These are phyloP conservation scores for Claviceps digitariae DNA, from an alignment of 2,329 filamentous ascomycete genomes.

Conservation along the genomic window DNA sequence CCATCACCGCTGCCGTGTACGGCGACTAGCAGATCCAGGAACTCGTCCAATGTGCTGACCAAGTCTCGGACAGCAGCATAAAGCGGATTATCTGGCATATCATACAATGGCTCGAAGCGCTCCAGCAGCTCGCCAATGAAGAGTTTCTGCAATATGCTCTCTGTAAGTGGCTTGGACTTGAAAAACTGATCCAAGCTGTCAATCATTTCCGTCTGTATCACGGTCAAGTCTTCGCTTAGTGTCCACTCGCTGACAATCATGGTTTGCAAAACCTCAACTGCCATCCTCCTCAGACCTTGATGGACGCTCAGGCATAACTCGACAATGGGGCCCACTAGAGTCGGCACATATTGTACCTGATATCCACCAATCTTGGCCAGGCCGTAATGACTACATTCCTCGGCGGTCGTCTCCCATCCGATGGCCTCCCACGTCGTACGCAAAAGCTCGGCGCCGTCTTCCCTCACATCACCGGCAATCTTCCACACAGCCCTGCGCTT, in stretches of 20 bases:
- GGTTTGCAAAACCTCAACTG: slow-evolving; percentile 84
- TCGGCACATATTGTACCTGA: slow-evolving; percentile 94
- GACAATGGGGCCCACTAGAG: slow-evolving; percentile 79
- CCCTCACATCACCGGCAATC: slow-evolving; percentile 90
- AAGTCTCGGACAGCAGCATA: slow-evolving; percentile 65
- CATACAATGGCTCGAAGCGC: slow-evolving; percentile 59
- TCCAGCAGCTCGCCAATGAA: slow-evolving; percentile 78
- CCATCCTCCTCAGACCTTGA: slow-evolving; percentile 76
- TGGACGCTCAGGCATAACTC: slow-evolving; percentile 93
- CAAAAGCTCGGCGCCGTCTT: slow-evolving; percentile 77
- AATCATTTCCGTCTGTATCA: slow-evolving; percentile 93
- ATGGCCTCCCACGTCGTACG: slow-evolving; percentile 86
- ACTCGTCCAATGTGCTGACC: slow-evolving; percentile 74
- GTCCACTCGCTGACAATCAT: slow-evolving; percentile 99
- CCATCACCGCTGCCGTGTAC: slow-evolving; percentile 70
- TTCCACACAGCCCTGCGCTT: slow-evolving; percentile 97
- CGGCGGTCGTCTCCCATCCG: slow-evolving; percentile 79
- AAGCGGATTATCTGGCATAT: slow-evolving; percentile 56
- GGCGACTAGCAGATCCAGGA: slow-evolving; percentile 79
- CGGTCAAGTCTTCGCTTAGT: slow-evolving; percentile 76
- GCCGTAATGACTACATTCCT: slow-evolving; percentile 66
- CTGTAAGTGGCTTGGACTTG: slow-evolving; percentile 75
- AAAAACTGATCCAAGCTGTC: slow-evolving; percentile 84
- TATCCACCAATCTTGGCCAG: slow-evolving; percentile 84
- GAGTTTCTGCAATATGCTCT: slow-evolving; percentile 81